Percentiles rank a stretch among this genome's conserved stretches.
Conservation (phyloP, 306 rosid species). For the Cyclanthera cordifolia region DNA sequence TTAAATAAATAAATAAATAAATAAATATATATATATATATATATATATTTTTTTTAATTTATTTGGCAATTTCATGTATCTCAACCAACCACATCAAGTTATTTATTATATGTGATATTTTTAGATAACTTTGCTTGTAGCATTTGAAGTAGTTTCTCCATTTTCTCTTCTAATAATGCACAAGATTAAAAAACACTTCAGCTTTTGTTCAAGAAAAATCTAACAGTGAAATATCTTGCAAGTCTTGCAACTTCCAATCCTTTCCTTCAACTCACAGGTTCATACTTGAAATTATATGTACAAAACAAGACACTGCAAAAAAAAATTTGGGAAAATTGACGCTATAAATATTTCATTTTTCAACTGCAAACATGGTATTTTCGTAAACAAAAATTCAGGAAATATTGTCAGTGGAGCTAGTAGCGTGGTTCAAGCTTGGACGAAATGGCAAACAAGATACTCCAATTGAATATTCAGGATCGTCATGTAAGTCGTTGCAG, state of each 20-base stretch:
- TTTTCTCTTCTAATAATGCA: background rate
- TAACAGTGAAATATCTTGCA: background rate
- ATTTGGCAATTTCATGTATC: background rate
- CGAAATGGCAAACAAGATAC: background rate
- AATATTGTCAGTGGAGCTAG: background rate
- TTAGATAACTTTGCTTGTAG: slow-evolving; percentile 1
- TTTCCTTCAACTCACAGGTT: slow-evolving; percentile 11
- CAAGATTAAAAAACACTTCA: slow-evolving; percentile 2
- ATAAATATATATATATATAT: too few species aligned
- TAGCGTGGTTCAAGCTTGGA: background rate
- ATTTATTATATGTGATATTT: background rate
- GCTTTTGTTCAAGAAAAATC: slow-evolving; percentile 10
- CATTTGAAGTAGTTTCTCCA: slow-evolving; percentile 2
- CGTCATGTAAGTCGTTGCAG: slow-evolving; percentile 3
- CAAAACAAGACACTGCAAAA: background rate
- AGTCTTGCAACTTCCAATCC: slow-evolving; percentile 10
- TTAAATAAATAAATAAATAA: too few species aligned
- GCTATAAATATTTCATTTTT: background rate
- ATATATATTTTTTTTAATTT: background rate
- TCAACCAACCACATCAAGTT: background rate
- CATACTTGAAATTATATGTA: background rate
- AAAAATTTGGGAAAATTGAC: background rate
- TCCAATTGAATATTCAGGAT: slow-evolving; percentile 9
- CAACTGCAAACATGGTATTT: background rate
- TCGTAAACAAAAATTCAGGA: background rate